These are phyloP conservation scores for Neurospora sp. DNA, from an alignment of 495 filamentous ascomycete species.

Conservation along the genomic window DNA sequence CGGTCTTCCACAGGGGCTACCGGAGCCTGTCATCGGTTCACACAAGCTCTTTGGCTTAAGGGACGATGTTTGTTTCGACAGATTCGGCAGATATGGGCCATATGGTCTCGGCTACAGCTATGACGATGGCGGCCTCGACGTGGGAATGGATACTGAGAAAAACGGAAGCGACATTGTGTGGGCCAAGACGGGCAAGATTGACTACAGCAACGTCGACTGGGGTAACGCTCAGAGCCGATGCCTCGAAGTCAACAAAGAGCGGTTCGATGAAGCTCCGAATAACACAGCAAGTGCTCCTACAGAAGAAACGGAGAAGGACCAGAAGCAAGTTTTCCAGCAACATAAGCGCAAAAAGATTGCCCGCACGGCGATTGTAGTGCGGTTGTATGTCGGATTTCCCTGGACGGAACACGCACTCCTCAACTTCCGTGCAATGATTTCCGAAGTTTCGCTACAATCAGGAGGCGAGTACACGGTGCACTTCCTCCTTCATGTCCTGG, in stretches of 20 bases:
- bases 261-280: constrained; percentile 36
- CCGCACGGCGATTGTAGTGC: constrained; percentile 63
- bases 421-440: constrained; percentile 69
- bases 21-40: constrained; percentile 71
- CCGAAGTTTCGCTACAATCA: constrained; percentile 60
- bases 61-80: constrained; percentile 86
- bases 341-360: constrained; percentile 28
- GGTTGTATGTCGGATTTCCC: constrained; percentile 57
- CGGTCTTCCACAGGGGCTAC: constrained; percentile 68
- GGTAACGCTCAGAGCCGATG: constrained; percentile 64
- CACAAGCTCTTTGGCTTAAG: constrained; percentile 66
- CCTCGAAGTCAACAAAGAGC: constrained; percentile 52
- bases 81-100: constrained; percentile 79
- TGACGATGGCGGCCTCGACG: constrained; percentile 63
- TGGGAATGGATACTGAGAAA: constrained; percentile 66
- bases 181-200: constrained; percentile 55
- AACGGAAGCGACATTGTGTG: constrained; percentile 64
- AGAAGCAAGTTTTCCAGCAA: neutral
- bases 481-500: constrained; percentile 69
- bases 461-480: constrained; percentile 74
- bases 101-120: constrained; percentile 80
- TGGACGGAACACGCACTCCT: constrained; percentile 60
- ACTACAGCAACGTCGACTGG: constrained; percentile 68
- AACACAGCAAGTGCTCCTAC: constrained; percentile 2
- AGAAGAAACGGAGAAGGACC: neutral